Evolutionary conservation across 164 flowering plant species (phyloP).

Genomic region (Liquidambar formosana): DNA sequence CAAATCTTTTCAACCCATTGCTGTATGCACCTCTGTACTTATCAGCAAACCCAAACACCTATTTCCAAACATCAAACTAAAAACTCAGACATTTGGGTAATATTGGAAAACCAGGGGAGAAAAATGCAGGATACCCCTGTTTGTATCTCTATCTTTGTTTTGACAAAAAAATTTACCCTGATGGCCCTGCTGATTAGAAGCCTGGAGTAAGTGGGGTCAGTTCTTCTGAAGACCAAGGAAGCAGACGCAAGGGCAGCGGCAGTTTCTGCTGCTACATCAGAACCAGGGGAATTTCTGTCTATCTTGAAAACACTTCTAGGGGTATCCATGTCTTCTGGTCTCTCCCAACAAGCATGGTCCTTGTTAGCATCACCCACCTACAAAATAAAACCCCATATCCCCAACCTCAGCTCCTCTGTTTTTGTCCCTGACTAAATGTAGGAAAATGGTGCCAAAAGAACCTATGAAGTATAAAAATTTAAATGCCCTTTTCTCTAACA

Average conservation of each 20-base stretch:
- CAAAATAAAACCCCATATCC: slow-evolving; percentile 1
- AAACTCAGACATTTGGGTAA: background rate
- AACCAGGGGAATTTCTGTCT: slow-evolving; percentile 64
- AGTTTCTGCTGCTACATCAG: slow-evolving; percentile 92
- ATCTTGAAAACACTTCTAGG: slow-evolving; percentile 70
- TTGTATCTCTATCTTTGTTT: slow-evolving; percentile 5
- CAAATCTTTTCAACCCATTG: slow-evolving; percentile 50
- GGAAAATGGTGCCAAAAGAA: background rate
- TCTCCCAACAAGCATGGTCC: slow-evolving; percentile 94
- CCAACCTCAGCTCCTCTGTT: background rate
- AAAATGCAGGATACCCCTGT: slow-evolving; percentile 33
- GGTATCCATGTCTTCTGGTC: slow-evolving; percentile 98
- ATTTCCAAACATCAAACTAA: background rate
- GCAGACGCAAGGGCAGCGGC: slow-evolving; percentile 97
- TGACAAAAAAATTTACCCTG: slow-evolving; percentile 47
- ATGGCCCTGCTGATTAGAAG: slow-evolving; percentile 63
- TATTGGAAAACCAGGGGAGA: background rate
- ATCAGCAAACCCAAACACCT: slow-evolving; percentile 87
- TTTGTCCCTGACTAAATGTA: background rate
- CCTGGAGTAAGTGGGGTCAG: slow-evolving; percentile 79
- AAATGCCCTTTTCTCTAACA: background rate
- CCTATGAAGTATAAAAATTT: background rate
- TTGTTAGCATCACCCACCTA: slow-evolving; percentile 86
- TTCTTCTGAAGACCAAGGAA: slow-evolving; percentile 75
- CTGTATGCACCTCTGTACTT: slow-evolving; percentile 88